A percentile compares a stretch with the other conserved stretches of the same genome.
phyloP scores from a whole-genome alignment of 2,329 filamentous ascomycete genomes.

The Neofusicoccum kwambonambiense region DNA sequence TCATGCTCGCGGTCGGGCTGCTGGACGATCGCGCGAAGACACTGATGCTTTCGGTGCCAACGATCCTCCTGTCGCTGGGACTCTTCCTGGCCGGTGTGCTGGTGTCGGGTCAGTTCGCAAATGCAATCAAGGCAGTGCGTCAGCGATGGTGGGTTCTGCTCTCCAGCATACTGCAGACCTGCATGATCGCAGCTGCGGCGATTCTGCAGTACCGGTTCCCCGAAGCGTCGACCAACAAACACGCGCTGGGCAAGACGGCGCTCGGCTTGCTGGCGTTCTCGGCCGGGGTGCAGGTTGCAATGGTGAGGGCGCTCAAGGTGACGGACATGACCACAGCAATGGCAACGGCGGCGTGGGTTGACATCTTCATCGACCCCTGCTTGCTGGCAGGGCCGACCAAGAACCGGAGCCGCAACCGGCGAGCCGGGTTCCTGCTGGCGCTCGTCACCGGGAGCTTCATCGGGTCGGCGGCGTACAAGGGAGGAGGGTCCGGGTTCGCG shows the following conservation, averaged over 20 bases:
- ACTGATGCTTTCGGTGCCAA: background rate
- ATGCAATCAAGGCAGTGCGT: background rate
- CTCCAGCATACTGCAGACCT: background rate
- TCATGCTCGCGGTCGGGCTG: background rate
- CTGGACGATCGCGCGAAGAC: background rate
- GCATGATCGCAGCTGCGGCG: background rate
- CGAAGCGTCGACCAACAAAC: background rate
- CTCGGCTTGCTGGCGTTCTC: background rate
- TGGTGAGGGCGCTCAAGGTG: background rate
- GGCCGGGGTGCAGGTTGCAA: background rate
- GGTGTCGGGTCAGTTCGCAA: conserved; percentile 16
- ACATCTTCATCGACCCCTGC: conserved; percentile 14
- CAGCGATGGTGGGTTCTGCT: conserved; percentile 16
- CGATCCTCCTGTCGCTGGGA: conserved; percentile 4
- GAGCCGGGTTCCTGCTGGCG: conserved; percentile 2
- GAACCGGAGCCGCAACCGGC: conserved; percentile 10
- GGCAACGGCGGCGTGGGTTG: conserved; percentile 17
- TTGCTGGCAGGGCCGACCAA: background rate
- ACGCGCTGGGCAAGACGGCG: background rate
- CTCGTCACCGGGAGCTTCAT: conserved; percentile 15
- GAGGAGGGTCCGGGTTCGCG: background rate
- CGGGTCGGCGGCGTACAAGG: background rate
- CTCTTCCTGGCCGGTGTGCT: conserved; percentile 13
- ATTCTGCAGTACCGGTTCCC: background rate
- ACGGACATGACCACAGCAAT: conserved; percentile 18